phyloP scores from a whole-genome alignment of 176 grass and related monocot species.

The Areca catechu region DNA sequence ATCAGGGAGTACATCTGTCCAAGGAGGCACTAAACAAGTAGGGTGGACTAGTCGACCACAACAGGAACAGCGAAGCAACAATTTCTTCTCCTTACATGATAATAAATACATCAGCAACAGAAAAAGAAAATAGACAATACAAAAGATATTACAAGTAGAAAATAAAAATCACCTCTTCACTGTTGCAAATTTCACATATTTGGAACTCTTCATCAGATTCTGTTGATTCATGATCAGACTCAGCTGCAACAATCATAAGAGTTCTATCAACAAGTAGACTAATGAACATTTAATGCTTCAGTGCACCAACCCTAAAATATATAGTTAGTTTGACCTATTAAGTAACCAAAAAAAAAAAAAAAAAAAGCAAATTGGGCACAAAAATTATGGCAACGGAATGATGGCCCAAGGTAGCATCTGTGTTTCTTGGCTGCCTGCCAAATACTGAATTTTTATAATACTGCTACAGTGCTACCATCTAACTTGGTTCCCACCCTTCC shows the following conservation, averaged over 20 bases:
- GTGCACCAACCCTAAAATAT: too few relatives aligned
- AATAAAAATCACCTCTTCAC: conserved; percentile 66
- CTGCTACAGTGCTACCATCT: too few relatives aligned
- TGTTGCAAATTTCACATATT: conserved; percentile 94
- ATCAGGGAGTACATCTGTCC: conserved; percentile 69
- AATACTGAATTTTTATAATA: too few relatives aligned
- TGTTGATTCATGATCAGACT: conserved; percentile 75
- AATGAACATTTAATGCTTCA: too few relatives aligned
- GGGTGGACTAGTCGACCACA: conserved; percentile 84
- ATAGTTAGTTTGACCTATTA: too few relatives aligned
- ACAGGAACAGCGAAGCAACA: conserved; percentile 91
- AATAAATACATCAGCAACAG: background rate
- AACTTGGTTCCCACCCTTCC: too few relatives aligned
- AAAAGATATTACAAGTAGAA: background rate
- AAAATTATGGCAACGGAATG: too few relatives aligned
- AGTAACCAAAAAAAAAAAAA: too few relatives aligned
- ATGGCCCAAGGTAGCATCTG: too few relatives aligned
- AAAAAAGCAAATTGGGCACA: too few relatives aligned
- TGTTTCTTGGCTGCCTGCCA: too few relatives aligned
- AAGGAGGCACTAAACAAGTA: conserved; percentile 79
- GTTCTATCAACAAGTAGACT: too few relatives aligned
- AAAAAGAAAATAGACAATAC: background rate
- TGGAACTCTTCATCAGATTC: conserved; percentile 97
- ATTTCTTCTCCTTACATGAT: conserved; percentile 62
- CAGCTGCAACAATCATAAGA: conserved; percentile 52